These are phyloP conservation scores for Oryza punctata DNA, from an alignment of 176 grass and related monocot species.

Conservation along the genomic window DNA sequence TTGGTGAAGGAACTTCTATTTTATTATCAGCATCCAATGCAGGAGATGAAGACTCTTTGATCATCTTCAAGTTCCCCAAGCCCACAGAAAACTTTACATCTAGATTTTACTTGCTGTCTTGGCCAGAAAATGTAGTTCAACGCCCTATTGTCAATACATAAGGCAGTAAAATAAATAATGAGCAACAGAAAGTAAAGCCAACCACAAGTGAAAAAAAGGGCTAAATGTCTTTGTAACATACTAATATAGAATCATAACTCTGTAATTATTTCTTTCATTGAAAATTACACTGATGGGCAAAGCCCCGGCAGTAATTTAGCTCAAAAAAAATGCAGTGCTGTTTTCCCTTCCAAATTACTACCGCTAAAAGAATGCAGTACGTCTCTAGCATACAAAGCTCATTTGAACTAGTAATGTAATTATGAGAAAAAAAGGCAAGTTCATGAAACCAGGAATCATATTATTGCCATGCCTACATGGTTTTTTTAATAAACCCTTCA, in stretches of 20 bases:
- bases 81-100: constrained; percentile 21
- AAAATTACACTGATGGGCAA: too few relatives aligned
- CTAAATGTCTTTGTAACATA: neutral
- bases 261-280: too few relatives aligned
- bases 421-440: neutral
- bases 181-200: neutral
- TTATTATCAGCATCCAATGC: constrained; percentile 41
- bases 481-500: neutral
- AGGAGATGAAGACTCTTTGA: constrained; percentile 46
- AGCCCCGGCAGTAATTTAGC: too few relatives aligned
- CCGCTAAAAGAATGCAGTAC: neutral
- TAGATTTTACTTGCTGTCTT: constrained; percentile 37
- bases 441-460: neutral
- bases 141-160: constrained; percentile 21
- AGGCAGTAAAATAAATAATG: neutral
- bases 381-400: constrained; percentile 6
- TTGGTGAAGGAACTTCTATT: constrained; percentile 58
- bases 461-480: neutral
- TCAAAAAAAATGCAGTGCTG: too few relatives aligned
- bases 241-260: neutral
- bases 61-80: constrained; percentile 51
- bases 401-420: constrained; percentile 16
- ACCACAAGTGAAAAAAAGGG: neutral
- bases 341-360: constrained; percentile 27
- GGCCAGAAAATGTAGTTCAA: constrained; percentile 24